Evolutionary conservation across 148 eudicot species (phyloP), one percentile per base, ranked within the genome.

Genomic region (Arctostaphylos glauca): DNA sequence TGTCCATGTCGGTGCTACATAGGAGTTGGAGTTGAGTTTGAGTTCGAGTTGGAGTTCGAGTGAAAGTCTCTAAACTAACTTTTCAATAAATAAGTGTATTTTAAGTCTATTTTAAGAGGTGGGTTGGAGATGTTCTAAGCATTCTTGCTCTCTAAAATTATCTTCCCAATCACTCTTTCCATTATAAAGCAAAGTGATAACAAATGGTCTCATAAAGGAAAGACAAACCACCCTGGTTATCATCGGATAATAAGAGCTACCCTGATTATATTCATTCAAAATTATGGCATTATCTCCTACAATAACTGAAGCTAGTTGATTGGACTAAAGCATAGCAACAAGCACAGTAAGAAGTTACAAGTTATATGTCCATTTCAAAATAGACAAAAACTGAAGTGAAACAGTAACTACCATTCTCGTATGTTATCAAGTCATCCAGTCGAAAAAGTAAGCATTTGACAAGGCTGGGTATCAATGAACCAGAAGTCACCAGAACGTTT

Each of bases 381-480:
- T 50, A 55, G 71, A 64, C 70, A 64, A 50, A 79, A 53, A 60
- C 6, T 6, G 78, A 59, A 4, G 41, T 10, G 18, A 50, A 73
- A 68, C 55, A 67, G 78, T 49, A 75, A 87, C 92, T 80, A 92
- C 99, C 95, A 81, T 96, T 96, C 53, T 90, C 92, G 80, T 88
- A 86, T 55, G 95, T 83, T 55, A 96, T 79, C 84, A 94, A 84
- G 84, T 86, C 81, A 86, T 94, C 97, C 66, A 96, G 84, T 74
- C 87, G 90, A 84, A 90, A 96, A 78, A 96, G 94, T 83, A 94
- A 83, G 87, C 99, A 96, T 86, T 94, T 94, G 85, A 91, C 97
- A 71, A 96, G 90, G 92, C 99, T 94, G 23, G 99, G 99, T 83
- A 96, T 82, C 82, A 94, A 87, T 7, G 98, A 89, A 58, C 99